A percentile compares a stretch with the other conserved stretches of the same genome.
phyloP scores from a whole-genome alignment of 2,329 filamentous ascomycete species.

The Uncinocarpus reesii region DNA sequence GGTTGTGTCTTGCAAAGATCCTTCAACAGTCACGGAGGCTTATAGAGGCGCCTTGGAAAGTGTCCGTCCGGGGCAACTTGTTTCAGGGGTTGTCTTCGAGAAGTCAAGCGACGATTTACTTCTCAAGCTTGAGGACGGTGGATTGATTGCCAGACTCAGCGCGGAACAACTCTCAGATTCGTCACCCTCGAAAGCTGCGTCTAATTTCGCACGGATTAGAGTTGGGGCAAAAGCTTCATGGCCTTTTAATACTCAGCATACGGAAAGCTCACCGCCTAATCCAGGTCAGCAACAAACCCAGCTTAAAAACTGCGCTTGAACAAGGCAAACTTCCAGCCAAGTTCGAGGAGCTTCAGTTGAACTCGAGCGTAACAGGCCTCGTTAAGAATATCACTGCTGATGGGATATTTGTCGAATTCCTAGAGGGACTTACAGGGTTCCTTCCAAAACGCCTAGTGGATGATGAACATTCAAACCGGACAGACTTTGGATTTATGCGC shows the following conservation, averaged over 20 bases:
- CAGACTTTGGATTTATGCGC: constrained; percentile 68
- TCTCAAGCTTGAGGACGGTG: constrained; percentile 62
- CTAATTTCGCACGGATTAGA: constrained; percentile 67
- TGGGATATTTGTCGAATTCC: constrained; percentile 82
- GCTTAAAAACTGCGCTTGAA: constrained; percentile 64
- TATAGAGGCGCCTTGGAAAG: constrained; percentile 62
- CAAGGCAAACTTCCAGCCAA: constrained; percentile 59
- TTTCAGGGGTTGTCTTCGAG: constrained; percentile 69
- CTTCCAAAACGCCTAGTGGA: constrained; percentile 69
- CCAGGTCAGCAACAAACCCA: constrained; percentile 71
- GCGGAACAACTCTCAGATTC: constrained; percentile 77
- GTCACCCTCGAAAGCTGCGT: constrained; percentile 64
- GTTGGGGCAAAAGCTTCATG: constrained; percentile 72
- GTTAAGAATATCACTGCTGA: constrained; percentile 73
- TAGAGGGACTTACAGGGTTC: constrained; percentile 63
- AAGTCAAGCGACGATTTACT: constrained; percentile 67
- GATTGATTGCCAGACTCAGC: constrained; percentile 67
- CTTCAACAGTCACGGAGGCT: constrained; percentile 64
- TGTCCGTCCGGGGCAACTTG: constrained; percentile 61
- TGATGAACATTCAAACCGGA: constrained; percentile 54
- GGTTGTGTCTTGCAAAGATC: constrained; percentile 87
- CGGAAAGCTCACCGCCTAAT: constrained; percentile 65
- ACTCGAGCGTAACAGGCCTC: constrained; percentile 62
- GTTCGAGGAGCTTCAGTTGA: constrained; percentile 62
- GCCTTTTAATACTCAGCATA: constrained; percentile 81